Base-by-base conservation (phyloP, 78 protist species). In the Dictyostelium firmibasis region DNA sequence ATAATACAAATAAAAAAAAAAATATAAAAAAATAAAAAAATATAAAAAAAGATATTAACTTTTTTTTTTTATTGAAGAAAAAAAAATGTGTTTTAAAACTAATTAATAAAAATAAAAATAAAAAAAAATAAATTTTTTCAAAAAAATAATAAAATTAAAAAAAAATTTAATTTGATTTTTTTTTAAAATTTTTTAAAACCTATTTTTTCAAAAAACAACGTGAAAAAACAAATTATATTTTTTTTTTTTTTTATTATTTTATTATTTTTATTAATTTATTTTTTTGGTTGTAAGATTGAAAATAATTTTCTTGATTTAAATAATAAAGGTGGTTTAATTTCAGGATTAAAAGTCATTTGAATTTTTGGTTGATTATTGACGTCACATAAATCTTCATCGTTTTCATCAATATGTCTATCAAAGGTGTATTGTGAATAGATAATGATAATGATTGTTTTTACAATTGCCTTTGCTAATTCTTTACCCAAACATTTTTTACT, bases 401-500 rank as follows among this genome's bases (percentile, higher is more conserved):
- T 29, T 27, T 64, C 31, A 25, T 67, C 75, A 3, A 16, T 3
- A 31, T 72, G 25, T 72, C n/a, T 72, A 29, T 72, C 79, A 77
- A 77, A 77, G 8, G 83, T 77, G 31, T 57, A 82, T 57, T 43
- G 50, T 6, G 94, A 78, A 64, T 79, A 81, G 9, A 89, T 2
- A 8, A 14, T 13, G 25, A 89, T 70, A 4, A 89, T 43, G 3
- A 67, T 70, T 27, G 87, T 81, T 70, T 89, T 89, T 1, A 81
- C 16, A 1, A 89, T 64, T 25, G 81, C 3, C 27, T 81, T 89
- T n/a, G 88, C 41, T 4, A 89, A 35, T 33, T 81, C 50, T 18
- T 43, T 69, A 14, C 84, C 94, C 23, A 81, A 31, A 69, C 94
- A 89, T 43, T 69, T 60, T 41, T 35, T 60, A 44, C 74, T 69